These are phyloP conservation scores for Penicillium palitans DNA, from an alignment of 2,329 filamentous ascomycete species.

Conservation along the genomic window DNA sequence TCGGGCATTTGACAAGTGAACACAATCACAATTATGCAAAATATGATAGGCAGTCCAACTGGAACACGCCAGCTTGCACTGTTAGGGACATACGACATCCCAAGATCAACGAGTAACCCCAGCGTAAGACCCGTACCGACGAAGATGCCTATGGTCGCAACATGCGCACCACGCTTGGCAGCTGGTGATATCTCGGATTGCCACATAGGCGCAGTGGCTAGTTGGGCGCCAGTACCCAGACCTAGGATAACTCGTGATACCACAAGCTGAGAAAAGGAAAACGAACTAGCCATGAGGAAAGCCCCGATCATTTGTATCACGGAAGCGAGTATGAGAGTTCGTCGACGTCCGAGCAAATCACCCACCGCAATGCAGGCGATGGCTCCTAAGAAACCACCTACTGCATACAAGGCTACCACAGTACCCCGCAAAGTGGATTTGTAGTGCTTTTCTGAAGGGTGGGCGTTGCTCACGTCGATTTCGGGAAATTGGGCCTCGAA, in stretches of 20 bases:
- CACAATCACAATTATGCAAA: conserved; percentile 9
- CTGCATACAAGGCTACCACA: conserved; percentile 17
- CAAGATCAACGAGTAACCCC: conserved; percentile 16
- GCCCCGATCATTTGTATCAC: conserved; percentile 14
- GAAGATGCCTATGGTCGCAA: conserved; percentile 12
- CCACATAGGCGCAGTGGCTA: conserved; percentile 19
- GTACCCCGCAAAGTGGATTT: conserved; percentile 15
- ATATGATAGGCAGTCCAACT: conserved; percentile 14
- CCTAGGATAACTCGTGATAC: conserved; percentile 16
- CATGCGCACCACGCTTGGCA: conserved; percentile 15
- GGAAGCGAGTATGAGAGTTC: conserved; percentile 12
- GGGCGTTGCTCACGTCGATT: conserved; percentile 10
- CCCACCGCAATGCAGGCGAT: conserved; percentile 16
- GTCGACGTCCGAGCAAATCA: conserved; percentile 15
- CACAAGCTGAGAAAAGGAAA: conserved; percentile 13
- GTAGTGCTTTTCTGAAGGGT: conserved; percentile 5
- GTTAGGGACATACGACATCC: conserved; percentile 14
- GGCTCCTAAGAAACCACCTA: conserved; percentile 16
- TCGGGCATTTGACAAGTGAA: conserved; percentile 16
- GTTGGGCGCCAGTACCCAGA: conserved; percentile 11
- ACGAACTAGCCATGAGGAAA: conserved; percentile 14
- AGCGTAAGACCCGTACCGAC: conserved; percentile 7
- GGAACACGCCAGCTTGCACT: conserved; percentile 19
- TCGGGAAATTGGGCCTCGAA: conserved; percentile 17
- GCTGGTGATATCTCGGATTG: conserved; percentile 18